Evolutionary conservation across 352 stramenopile genomes (phyloP), one percentile per base, ranked within the genome.

Genomic region (Globisporangium recalcitrans): DNA sequence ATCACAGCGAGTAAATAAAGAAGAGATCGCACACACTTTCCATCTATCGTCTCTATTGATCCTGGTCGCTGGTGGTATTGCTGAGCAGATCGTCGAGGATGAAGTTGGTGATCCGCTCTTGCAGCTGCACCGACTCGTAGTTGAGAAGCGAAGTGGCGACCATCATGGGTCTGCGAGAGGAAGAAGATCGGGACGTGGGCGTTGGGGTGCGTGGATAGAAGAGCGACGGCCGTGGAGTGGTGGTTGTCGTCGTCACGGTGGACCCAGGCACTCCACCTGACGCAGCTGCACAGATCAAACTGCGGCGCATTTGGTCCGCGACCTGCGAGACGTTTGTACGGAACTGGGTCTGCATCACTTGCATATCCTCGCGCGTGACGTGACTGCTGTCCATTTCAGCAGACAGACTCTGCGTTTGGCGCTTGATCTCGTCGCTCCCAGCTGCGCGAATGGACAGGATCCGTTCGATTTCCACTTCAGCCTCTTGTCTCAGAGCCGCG

Each of bases 41-140:
- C 26, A 13, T n/a, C 14, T 10, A 26, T 24, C 4, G 14, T 24
- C 34, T 22, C 49, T 55, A 55, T 22, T 40, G 19, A 10, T 26
- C 52, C 29, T 7, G n/a, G 8, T 19, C 21, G 11, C 34, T 38
- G 19, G 14, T 34, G 16, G 34, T 52, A 24, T 13, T 60, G 31
- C 22, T 27, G 22, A 81, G n/a, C 31, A 82, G 49, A 22, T 82
- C 74, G 24, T 54, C 49, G 27, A 82, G 54, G 47, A 82, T 73
- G 42, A 69, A 56, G 26, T 60, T 46, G 0, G 72, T 77, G 42
- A 80, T 63, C 24, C 70, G 64, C 11, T 70, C 64, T 22, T 82
- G 70, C 8, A 82, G 49, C 62, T 78, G 60, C 40, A 66, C 27
- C 4, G 67, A 60, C 52, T 80, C 70, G 21, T 75, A 60, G 4